Conservation (phyloP, 1,139 yeast genomes). For the Candida sanyaensis region DNA sequence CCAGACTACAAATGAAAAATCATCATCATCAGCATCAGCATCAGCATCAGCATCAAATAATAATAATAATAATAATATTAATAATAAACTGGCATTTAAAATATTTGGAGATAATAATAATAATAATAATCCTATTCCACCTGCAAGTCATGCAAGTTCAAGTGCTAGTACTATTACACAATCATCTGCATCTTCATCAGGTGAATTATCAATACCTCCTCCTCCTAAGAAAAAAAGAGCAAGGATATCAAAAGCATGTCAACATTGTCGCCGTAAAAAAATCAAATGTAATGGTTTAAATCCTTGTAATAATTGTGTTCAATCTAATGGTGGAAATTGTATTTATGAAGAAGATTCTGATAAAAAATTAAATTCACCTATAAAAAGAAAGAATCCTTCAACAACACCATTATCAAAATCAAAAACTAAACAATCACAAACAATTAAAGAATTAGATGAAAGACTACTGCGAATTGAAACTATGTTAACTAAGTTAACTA, state of each 20-base stretch:
- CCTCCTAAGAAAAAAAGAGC: slow-evolving; percentile 10
- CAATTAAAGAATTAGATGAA: slow-evolving; percentile 9
- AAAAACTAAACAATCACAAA: slow-evolving; percentile 5
- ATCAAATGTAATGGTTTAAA: slow-evolving; percentile 49
- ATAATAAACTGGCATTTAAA: neutral
- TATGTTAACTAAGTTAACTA: slow-evolving; percentile 9
- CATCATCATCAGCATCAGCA: neutral
- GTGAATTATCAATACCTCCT: neutral
- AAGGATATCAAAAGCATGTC: slow-evolving; percentile 54
- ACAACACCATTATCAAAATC: slow-evolving; percentile 6
- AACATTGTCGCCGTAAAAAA: slow-evolving; percentile 49
- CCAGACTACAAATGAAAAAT: neutral
- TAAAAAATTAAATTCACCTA: slow-evolving; percentile 14
- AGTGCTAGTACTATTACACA: slow-evolving; percentile 3
- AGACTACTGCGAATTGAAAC: slow-evolving; percentile 10
- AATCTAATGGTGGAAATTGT: slow-evolving; percentile 24
- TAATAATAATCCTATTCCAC: neutral
- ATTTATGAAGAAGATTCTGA: slow-evolving; percentile 26
- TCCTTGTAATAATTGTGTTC: slow-evolving; percentile 46
- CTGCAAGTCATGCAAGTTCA: neutral
- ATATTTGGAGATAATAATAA: neutral
- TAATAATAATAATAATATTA: too few species aligned
- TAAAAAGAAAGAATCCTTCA: neutral
- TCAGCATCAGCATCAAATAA: too few species aligned
- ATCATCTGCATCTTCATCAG: slow-evolving; percentile 1